These are phyloP conservation scores for Spathaspora jeffriesii DNA, from an alignment of 1,139 yeast species.

Conservation along the genomic window DNA sequence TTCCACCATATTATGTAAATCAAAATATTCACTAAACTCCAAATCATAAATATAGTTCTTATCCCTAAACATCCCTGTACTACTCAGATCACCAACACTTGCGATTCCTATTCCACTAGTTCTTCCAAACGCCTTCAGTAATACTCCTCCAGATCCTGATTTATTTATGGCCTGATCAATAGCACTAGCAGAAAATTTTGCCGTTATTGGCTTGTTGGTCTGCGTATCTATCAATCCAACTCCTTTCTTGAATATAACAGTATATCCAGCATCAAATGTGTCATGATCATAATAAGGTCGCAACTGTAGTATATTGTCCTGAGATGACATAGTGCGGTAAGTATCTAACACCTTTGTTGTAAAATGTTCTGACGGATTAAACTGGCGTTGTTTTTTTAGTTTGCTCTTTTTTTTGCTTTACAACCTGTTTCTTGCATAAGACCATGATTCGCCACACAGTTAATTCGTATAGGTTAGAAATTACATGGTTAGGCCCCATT, in stretches of 20 bases:
- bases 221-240: conserved; percentile 53
- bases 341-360: neutral
- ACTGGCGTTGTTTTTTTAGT: neutral
- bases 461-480: neutral
- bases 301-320: conserved; percentile 17
- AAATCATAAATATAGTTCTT: conserved; percentile 61
- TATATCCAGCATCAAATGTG: conserved; percentile 66
- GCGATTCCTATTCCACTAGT: conserved; percentile 24
- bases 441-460: neutral
- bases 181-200: conserved; percentile 21
- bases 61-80: conserved; percentile 16
- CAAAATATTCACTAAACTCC: conserved; percentile 69
- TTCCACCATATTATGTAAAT: conserved; percentile 55
- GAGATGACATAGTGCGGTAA: neutral
- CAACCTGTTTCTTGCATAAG: neutral
- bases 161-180: conserved; percentile 15
- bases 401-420: neutral
- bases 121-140: conserved; percentile 12
- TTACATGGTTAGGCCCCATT: neutral
- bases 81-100: conserved; percentile 9
- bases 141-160: conserved; percentile 8
- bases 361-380: neutral
- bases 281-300: conserved; percentile 79
- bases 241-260: conserved; percentile 61
- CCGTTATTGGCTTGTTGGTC: conserved; percentile 35